phyloP scores from a whole-genome alignment of 495 filamentous ascomycete genomes.

The Durotheca rogersii region DNA sequence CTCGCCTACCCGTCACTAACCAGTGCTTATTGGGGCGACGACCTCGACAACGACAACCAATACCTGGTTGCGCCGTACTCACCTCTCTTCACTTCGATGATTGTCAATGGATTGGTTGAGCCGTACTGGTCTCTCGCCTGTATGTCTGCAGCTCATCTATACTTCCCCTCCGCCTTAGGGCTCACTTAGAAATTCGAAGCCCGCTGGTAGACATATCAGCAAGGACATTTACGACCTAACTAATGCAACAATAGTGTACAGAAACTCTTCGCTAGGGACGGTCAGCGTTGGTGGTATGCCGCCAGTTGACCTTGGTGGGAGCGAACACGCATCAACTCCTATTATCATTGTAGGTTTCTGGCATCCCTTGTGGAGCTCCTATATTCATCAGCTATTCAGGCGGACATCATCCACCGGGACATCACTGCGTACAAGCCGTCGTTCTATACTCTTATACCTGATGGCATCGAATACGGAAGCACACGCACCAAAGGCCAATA shows the following conservation, averaged over 20 bases:
- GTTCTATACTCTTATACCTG: conserved; percentile 46
- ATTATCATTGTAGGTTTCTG: conserved; percentile 42
- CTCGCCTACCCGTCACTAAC: conserved; percentile 58
- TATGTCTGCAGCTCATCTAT: conserved; percentile 19
- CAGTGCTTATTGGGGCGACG: conserved; percentile 12
- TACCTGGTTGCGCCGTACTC: conserved; percentile 48
- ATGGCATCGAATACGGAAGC: conserved; percentile 41
- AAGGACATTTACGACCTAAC: not conserved
- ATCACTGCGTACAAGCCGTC: conserved; percentile 37
- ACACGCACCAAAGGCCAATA: conserved; percentile 35
- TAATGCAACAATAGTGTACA: conserved; percentile 25
- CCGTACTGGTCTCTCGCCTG: conserved; percentile 58
- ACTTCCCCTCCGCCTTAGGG: not conserved
- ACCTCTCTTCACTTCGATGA: conserved; percentile 60
- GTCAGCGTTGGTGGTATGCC: conserved; percentile 57
- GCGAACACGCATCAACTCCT: conserved; percentile 24
- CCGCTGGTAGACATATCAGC: no score
- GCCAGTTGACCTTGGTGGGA: conserved; percentile 34
- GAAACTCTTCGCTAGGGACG: conserved; percentile 42
- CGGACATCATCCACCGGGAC: conserved; percentile 29
- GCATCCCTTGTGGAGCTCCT: not conserved
- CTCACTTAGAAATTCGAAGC: no score
- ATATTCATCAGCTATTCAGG: conserved; percentile 17
- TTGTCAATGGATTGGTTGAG: conserved; percentile 49
- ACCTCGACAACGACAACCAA: conserved; percentile 31